Base-by-base conservation (phyloP, 371 early-diverging fungal species). In the Parasitella parasitica region DNA sequence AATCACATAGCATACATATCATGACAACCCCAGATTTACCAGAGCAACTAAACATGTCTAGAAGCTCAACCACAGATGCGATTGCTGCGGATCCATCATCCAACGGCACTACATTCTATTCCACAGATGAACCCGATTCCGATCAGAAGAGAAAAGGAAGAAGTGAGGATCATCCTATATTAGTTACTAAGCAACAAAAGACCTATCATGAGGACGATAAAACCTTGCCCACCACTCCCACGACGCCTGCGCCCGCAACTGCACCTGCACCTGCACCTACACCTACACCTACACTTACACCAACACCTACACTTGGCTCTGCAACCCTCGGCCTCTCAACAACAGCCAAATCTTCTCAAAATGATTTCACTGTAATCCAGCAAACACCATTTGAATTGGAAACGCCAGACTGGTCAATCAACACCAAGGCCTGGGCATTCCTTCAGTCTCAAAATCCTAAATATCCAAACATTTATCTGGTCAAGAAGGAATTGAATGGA, bases 381-480 rank as follows among this genome's bases (percentile, higher is more conserved):
- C 18, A 28, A 3, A 50, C 50, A 15, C 27, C 50, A 1, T 35
- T 24, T 22, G 15, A 24, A 35, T 4, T 16, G 2, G 50, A 22
- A 12, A 12, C 20, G 20, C 74, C 77, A 24, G 54, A 70, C 7
- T 77, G 74, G 72, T 61, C 64, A 9, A 18, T 30, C 3, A 58
- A 74, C 49, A 27, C 20, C 6, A 64, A 66, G 12, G 83, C 84
- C 6, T 87, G 86, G 85, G 85, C 81, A 1, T 82, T 77, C 48
- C 63, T 87, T 12, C 81, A 86, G 28, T 71, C 81, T 41, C 62
- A 78, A 28, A 73, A 70, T 43, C 68, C 79, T 7, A 61, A 58
- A 12, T 80, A 78, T 55, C 46, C 58, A 50, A 58, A 76, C 15
- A 53, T 28, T 9, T 61, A 79, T 26, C 48, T 78, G 6, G 56